These are phyloP conservation scores for Colletotrichum sp. DNA, from an alignment of 2,329 filamentous ascomycete species.

Conservation along the genomic window DNA sequence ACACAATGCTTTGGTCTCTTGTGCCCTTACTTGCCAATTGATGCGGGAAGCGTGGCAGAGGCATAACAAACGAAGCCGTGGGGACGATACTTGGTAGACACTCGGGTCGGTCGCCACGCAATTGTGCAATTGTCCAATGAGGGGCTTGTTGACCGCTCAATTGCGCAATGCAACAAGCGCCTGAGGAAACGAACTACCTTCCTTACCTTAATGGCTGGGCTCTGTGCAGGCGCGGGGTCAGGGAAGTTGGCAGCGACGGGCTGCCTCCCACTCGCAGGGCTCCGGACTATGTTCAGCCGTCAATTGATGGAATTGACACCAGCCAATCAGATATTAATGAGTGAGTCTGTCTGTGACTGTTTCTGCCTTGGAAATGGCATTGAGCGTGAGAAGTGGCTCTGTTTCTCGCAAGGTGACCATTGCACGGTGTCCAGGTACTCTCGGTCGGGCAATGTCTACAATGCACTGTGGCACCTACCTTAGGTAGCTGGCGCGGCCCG, in stretches of 20 bases:
- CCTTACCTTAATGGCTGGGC: too few relatives aligned
- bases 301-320: not conserved
- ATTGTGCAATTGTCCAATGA: constrained; percentile 16
- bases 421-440: not conserved
- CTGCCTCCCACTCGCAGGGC: not conserved
- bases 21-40: not conserved
- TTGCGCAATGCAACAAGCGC: not conserved
- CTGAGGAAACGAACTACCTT: not conserved
- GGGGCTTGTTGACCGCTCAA: not conserved
- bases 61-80: not conserved
- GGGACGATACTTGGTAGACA: not conserved
- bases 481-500: not conserved
- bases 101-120: not conserved
- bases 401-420: not conserved
- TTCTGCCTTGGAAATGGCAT: not conserved
- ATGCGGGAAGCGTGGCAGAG: not conserved
- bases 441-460: not conserved
- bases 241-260: not conserved
- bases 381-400: not conserved
- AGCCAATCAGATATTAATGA: not conserved
- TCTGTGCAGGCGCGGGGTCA: not conserved
- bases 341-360: not conserved
- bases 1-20: not conserved
- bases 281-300: not conserved
- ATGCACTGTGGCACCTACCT: not conserved